These are phyloP conservation scores for Fusarium sp. DNA, from an alignment of 2,329 filamentous ascomycete species.

Conservation along the genomic window DNA sequence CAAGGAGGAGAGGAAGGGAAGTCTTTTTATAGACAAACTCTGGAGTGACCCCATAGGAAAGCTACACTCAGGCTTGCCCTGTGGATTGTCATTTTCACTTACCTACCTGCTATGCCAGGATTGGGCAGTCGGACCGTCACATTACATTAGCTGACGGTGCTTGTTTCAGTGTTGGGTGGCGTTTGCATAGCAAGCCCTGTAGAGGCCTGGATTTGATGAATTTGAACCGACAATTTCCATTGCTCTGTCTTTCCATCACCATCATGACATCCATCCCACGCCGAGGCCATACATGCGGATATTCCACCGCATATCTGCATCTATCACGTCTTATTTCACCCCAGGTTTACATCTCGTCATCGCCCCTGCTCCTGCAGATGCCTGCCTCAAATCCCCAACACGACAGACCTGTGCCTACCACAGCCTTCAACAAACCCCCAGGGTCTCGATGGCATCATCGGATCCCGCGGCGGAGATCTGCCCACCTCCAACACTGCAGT, in stretches of 20 bases:
- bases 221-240: background rate
- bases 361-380: constrained; percentile 29
- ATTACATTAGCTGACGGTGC: background rate
- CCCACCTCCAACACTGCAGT: constrained; percentile 10
- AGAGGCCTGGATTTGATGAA: background rate
- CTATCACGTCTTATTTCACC: constrained; percentile 18
- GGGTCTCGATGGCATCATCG: constrained; percentile 31
- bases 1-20: constrained; percentile 1
- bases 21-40: constrained; percentile 6
- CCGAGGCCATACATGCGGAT: background rate
- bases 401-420: constrained; percentile 25
- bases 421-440: background rate
- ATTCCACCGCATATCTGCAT: constrained; percentile 4
- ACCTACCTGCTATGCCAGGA: background rate
- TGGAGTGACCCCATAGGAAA: constrained; percentile 1
- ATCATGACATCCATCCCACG: background rate
- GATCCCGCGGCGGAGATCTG: constrained; percentile 29
- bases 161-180: background rate
- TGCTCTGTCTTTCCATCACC: background rate
- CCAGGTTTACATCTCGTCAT: constrained; percentile 31
- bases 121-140: background rate
- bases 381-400: constrained; percentile 11
- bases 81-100: background rate
- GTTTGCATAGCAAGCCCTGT: background rate
- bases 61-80: background rate